Conservation (phyloP, 345 rosid genomes). For the Boechera retrofracta region DNA sequence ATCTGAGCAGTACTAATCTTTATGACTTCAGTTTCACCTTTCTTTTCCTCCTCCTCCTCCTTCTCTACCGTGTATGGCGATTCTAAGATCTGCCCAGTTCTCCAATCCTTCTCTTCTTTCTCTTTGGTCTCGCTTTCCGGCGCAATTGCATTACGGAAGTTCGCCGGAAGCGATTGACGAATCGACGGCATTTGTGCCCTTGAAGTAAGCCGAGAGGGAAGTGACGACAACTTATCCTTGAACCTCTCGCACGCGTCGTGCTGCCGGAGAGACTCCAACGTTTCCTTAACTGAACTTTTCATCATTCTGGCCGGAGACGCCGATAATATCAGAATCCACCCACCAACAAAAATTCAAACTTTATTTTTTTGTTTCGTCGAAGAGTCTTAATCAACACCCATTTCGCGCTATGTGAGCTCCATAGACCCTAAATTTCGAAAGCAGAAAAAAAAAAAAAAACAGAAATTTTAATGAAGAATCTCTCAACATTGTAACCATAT, state of each 20-base stretch:
- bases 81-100: slow-evolving; percentile 32
- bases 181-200: slow-evolving; percentile 62
- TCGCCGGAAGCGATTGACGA: slow-evolving; percentile 62
- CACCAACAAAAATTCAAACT: not conserved
- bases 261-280: slow-evolving; percentile 62
- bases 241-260: slow-evolving; percentile 63
- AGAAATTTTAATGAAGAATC: not conserved
- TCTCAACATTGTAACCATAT: not conserved
- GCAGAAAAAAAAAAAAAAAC: not conserved
- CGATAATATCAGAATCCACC: not conserved
- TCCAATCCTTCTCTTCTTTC: slow-evolving; percentile 55
- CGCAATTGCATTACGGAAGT: slow-evolving; percentile 39
- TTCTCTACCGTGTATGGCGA: not conserved
- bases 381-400: not conserved
- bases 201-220: slow-evolving; percentile 71
- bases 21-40: slow-evolving; percentile 53
- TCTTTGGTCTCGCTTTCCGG: slow-evolving; percentile 30
- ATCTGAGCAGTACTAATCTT: slow-evolving; percentile 14
- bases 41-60: slow-evolving; percentile 13
- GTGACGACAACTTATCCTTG: slow-evolving; percentile 72
- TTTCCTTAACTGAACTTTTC: slow-evolving; percentile 75
- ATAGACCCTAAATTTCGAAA: slow-evolving; percentile 2
- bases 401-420: slow-evolving; percentile 3
- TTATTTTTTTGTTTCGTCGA: not conserved
- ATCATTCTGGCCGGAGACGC: slow-evolving; percentile 46